Evolutionary conservation across 805 yeast species (phyloP), one percentile per base, ranked within the genome.

Genomic region (Monosporozyma unispora): DNA sequence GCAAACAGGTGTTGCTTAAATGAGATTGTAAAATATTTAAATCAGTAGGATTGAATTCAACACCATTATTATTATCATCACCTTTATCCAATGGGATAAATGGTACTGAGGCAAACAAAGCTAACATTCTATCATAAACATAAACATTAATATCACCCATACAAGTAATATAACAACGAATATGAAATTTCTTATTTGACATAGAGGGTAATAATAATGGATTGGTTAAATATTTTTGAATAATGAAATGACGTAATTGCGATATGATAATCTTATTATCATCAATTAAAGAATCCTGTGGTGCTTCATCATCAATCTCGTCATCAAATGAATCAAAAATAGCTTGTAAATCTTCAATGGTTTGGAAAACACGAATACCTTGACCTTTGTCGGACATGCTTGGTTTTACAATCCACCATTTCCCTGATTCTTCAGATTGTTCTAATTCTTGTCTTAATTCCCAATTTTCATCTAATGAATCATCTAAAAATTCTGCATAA

Each of bases 381-480:
- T 93, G 96, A 10, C 96, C 99, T 62, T 91, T 83, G 62, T 93
- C 99, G 60, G 95, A 85, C 96, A 93, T 89, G 54, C 96, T 82
- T 14, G 99, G 99, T 63, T 93, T 93, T 63, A 93, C 73, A 37
- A 93, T 93, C 90, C 95, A 91, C 44, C 83, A 78, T 55, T 77
- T 79, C 19, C 62, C 57, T 12, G 52, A 51, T 10, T 38, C 21
- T 16, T 71, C 74, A 12, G 78, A 79, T 10, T 66, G 63, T 51
- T 82, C 83, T 31, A 93, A 70, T 56, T 85, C 96, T 47, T 83
- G 84, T 51, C 96, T 70, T 46, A 93, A 72, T 61, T 91, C 99
- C 71, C 85, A 90, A 37, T 86, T 82, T 59, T 93, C 99, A 64
- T 91, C 98, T 44, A 93, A 71, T 0, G 96, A 77, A 62, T 93